Conservation (phyloP, 768 basidiomycete species). For the Naematelia encephala region DNA sequence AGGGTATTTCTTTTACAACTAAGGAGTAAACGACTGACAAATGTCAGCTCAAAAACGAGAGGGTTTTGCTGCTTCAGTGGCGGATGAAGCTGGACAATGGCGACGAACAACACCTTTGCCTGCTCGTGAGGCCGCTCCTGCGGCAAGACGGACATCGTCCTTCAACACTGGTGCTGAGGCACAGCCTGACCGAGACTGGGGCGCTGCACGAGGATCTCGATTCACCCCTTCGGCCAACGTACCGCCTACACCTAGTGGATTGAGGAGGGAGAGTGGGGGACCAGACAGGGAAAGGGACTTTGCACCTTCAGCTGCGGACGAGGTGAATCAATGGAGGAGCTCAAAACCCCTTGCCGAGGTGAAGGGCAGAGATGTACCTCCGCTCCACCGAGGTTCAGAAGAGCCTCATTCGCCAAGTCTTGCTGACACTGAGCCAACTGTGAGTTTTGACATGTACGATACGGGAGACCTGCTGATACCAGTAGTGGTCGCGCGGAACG, state of each 20-base stretch:
- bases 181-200: slow-evolving; percentile 49
- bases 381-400: neutral
- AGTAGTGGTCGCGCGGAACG: slow-evolving; percentile 50
- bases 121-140: slow-evolving; percentile 50
- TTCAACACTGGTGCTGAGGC: slow-evolving; percentile 19
- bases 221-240: slow-evolving; percentile 44
- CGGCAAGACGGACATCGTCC: slow-evolving; percentile 47
- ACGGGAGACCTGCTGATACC: slow-evolving; percentile 5
- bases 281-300: slow-evolving; percentile 32
- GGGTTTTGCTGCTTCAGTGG: slow-evolving; percentile 60
- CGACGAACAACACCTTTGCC: slow-evolving; percentile 82
- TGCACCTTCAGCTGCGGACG: slow-evolving; percentile 34
- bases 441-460: slow-evolving; percentile 18
- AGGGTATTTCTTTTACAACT: slow-evolving; percentile 56
- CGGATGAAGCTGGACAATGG: slow-evolving; percentile 82
- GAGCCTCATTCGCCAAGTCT: slow-evolving; percentile 49
- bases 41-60: slow-evolving; percentile 24
- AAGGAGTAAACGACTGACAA: slow-evolving; percentile 47
- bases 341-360: slow-evolving; percentile 32
- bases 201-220: slow-evolving; percentile 50
- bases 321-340: slow-evolving; percentile 43
- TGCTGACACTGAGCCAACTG: slow-evolving; percentile 72
- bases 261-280: slow-evolving; percentile 34
- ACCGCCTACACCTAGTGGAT: slow-evolving; percentile 10
- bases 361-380: slow-evolving; percentile 6